Base-by-base conservation (phyloP, 495 filamentous ascomycete species). In the Aspergillus asperescens region DNA sequence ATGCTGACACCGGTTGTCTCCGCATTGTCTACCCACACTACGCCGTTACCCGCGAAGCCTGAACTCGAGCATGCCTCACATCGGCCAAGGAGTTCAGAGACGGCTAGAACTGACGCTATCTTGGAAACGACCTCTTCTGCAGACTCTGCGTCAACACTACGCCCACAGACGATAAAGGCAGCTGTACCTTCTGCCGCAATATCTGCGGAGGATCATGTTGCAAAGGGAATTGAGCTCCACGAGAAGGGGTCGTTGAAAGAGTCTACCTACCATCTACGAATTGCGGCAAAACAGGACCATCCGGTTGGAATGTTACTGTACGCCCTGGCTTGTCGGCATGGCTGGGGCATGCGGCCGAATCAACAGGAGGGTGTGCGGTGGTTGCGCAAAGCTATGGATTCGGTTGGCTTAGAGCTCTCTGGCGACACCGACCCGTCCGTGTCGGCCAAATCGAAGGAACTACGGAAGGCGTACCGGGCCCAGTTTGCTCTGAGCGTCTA, bases 401-500 rank as follows among this genome's bases (percentile, higher is more conserved):
- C 80, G n/a, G 87, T 87, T 7, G 82, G 83, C 27, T 67, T 87
- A 24, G 93, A 96, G 61, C 80, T 95, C 57, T 84, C 84, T 4
- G 87, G 90, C 6, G 87, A 93, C 54, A 86, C 93, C 52, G 79
- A 83, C 45, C 59, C 69, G 12, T 70, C 70, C 20, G 84, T 86
- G 57, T 81, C 84, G 44, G 82, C 81, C 5, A 81, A 80, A 46
- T 64, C 73, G 3, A 77, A 81, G 16, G 84, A 92, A 64, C 59
- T 81, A 58, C 79, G 78, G 40, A 93, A 93, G 68, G 82, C 83
- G 3, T 82, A 88, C 37, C 85, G 89, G 50, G 88, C 92, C 10
- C 91, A 96, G 60, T 95, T 96, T 66, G 93, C 93, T 1, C 73
- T 96, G 49, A 90, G 89, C 63, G 88, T 96, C 28, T 98, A 98